These are phyloP conservation scores for Chernovozyma sophiae-reginae DNA, from an alignment of 1,139 yeast genomes.

Conservation along the genomic window DNA sequence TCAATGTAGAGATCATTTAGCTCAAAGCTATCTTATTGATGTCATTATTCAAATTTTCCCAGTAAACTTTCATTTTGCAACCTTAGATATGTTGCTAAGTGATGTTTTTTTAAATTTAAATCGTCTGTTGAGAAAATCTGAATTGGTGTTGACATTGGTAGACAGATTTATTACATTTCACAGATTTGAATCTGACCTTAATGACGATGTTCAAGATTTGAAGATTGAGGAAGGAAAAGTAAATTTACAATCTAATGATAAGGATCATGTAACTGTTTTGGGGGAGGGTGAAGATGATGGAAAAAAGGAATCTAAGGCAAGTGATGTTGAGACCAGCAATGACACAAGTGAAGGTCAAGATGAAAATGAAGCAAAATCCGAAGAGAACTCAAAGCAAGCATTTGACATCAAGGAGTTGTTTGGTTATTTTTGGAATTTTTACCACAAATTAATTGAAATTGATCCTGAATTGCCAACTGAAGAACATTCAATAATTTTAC, in stretches of 20 bases:
- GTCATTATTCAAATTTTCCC: slow-evolving; percentile 92
- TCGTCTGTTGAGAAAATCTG: slow-evolving; percentile 65
- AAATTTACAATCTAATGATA: slow-evolving; percentile 12
- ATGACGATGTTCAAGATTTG: slow-evolving; percentile 3
- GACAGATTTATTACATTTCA: slow-evolving; percentile 67
- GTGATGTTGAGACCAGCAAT: slow-evolving; percentile 5
- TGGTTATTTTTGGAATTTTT: slow-evolving; percentile 62
- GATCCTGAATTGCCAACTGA: slow-evolving; percentile 63
- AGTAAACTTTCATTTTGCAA: slow-evolving; percentile 79
- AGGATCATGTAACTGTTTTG: slow-evolving; percentile 3
- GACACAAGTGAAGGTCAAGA: slow-evolving; percentile 9
- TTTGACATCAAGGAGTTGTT: slow-evolving; percentile 35
- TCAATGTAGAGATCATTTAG: slow-evolving; percentile 87
- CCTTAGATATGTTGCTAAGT: slow-evolving; percentile 63
- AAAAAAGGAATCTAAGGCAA: slow-evolving; percentile 7
- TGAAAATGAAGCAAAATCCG: slow-evolving; percentile 6
- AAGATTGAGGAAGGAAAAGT: slow-evolving; percentile 9
- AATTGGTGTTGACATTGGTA: slow-evolving; percentile 64
- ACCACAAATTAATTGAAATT: slow-evolving; percentile 47
- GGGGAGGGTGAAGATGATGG: slow-evolving; percentile 8
- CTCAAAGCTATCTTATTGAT: slow-evolving; percentile 87
- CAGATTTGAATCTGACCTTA: slow-evolving; percentile 28
- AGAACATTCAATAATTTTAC: slow-evolving; percentile 63
- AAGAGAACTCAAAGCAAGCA: slow-evolving; percentile 8
- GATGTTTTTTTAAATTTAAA: slow-evolving; percentile 61